Conservation (phyloP, 164 flowering plant species). For the Amborella trichopoda region DNA sequence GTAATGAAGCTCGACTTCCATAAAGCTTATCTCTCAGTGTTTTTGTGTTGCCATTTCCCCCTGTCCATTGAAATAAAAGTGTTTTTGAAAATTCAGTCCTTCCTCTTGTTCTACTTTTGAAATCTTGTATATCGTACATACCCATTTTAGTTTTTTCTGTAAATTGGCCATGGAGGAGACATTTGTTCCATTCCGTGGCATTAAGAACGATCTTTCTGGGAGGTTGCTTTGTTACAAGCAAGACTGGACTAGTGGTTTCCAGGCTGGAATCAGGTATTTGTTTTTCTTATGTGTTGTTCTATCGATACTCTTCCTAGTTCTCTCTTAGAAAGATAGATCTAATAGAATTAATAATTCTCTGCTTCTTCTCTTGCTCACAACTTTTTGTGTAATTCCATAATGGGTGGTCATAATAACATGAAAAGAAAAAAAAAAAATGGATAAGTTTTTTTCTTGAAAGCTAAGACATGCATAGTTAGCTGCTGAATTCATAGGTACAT, state of each 20-base stretch:
- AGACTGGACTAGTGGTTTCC: constrained; percentile 87
- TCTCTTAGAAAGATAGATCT: too few relatives aligned
- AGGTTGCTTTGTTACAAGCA: constrained; percentile 84
- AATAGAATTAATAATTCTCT: not conserved
- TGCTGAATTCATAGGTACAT: not conserved
- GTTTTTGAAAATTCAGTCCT: too few relatives aligned
- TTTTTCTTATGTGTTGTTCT: not conserved
- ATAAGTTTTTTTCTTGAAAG: not conserved
- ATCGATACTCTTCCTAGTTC: too few relatives aligned
- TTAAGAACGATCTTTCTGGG: constrained; percentile 75
- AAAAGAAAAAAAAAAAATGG: not conserved
- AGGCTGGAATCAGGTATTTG: constrained; percentile 75
- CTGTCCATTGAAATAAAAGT: too few relatives aligned
- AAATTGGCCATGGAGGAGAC: constrained; percentile 70
- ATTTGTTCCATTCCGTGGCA: constrained; percentile 91
- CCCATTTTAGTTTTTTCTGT: too few relatives aligned
- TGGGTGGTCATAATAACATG: not conserved
- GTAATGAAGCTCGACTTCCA: too few relatives aligned
- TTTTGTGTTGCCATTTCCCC: too few relatives aligned
- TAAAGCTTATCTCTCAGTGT: too few relatives aligned
- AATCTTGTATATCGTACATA: too few relatives aligned
- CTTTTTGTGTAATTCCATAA: not conserved
- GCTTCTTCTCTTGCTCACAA: not conserved
- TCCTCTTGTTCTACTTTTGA: too few relatives aligned
- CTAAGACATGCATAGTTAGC: not conserved